Base-by-base conservation (phyloP, 164 flowering plant genomes). In the Vitis cinerea region DNA sequence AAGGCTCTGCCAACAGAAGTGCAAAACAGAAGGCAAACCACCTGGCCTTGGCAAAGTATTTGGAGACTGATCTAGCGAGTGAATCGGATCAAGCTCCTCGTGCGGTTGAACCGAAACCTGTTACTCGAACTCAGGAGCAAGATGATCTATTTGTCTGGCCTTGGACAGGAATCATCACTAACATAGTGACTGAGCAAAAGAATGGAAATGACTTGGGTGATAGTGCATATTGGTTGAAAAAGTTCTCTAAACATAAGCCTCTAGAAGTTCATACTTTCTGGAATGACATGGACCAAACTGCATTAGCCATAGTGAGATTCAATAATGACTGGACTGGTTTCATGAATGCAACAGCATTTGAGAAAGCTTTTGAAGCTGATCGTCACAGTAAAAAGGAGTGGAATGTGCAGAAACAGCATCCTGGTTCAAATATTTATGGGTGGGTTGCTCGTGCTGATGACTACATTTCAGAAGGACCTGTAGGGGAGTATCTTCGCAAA, bases 21-120 rank as follows among this genome's bases (percentile, higher is more conserved):
- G 93, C 84, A 27, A 85, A 77, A 68, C 92, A 87, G 48, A 90
- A 81, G 80, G 93, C 87, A 30, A 89, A 87, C 65, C 98, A 94
- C 76, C 85, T 84, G 14, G 98, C 98, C 16, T 72, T 94, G 72
- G 92, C 90, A 9, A 82, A 71, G 55, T 90, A 82, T 72, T 59
- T 94, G 65, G 87, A 86, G 80, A 71, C 0, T 2, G 90, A 90
- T 47, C 77, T 90, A 1, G 83, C 83, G 9, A 50, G 37, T 64
- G 83, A 70, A 64, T 67, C 74, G 8, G 86, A 76, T 11, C 74
- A 71, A 63, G 16, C 63, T 5, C 76, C 60, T 23, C 61, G 47
- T 19, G 72, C 70, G 1, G 73, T 68, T 56, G 64, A 77, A 65
- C 78, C 82, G 11, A 63, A 30, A 14, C 79, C 85, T 13, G 73